These are phyloP conservation scores for Persicaria tinctoria DNA, from an alignment of 148 eudicot genomes.

Conservation along the genomic window DNA sequence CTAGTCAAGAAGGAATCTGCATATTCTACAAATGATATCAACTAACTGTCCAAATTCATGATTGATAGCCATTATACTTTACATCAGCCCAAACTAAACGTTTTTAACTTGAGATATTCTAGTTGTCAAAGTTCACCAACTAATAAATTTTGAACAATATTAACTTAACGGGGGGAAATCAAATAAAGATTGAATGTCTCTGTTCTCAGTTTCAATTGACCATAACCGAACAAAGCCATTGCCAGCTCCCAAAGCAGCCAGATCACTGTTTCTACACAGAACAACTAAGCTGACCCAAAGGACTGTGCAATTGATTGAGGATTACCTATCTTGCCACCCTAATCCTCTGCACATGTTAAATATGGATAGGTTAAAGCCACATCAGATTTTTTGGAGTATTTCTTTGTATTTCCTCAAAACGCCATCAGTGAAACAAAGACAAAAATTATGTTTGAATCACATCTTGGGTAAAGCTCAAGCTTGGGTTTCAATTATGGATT, in stretches of 20 bases:
- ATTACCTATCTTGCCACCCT: too few species aligned
- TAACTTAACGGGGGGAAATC: slow-evolving; percentile 69
- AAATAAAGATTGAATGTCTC: slow-evolving; percentile 66
- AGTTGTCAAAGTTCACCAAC: too few species aligned
- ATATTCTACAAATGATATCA: too few species aligned
- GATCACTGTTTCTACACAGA: slow-evolving; percentile 84
- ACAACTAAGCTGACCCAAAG: slow-evolving; percentile 75
- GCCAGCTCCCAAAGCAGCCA: slow-evolving; percentile 97
- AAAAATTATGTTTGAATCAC: not conserved
- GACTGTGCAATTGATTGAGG: slow-evolving; percentile 44
- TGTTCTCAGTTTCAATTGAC: slow-evolving; percentile 72
- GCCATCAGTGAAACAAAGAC: not conserved
- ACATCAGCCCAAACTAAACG: too few species aligned
- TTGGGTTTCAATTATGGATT: not conserved
- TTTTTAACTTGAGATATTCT: too few species aligned
- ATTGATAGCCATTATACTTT: too few species aligned
- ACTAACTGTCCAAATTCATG: too few species aligned
- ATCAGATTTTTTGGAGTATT: not conserved
- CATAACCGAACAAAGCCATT: slow-evolving; percentile 77
- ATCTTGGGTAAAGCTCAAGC: not conserved
- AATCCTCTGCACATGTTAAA: too few species aligned
- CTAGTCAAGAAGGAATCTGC: too few species aligned
- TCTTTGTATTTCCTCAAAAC: not conserved
- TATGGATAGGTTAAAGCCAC: not conserved
- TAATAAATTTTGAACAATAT: too few species aligned